A percentile compares a stretch with the other conserved stretches of the same genome.
Evolutionary conservation across 805 yeast genomes (phyloP).

Genomic region (Sugiyamaella chiloensis): DNA sequence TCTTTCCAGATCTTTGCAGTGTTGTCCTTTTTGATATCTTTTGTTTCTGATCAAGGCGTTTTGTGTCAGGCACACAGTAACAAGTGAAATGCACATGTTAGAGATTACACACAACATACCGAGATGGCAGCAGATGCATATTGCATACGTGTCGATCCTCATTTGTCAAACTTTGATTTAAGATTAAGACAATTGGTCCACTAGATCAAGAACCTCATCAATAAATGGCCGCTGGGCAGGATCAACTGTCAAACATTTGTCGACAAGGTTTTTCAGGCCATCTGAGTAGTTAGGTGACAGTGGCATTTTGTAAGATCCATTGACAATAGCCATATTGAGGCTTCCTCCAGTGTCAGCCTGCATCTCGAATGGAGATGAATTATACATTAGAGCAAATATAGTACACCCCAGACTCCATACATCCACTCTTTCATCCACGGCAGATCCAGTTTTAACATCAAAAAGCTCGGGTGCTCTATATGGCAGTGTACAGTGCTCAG

Average conservation of each 20-base stretch:
- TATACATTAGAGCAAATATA: slow-evolving; percentile 71
- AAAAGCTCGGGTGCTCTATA: slow-evolving; percentile 89
- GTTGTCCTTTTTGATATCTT: too few relatives aligned
- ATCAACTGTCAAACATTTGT: slow-evolving; percentile 59
- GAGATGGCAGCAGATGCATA: too few relatives aligned
- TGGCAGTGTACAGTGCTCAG: slow-evolving; percentile 80
- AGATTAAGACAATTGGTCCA: not conserved
- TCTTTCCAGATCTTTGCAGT: too few relatives aligned
- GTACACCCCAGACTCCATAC: slow-evolving; percentile 92
- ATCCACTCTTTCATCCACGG: slow-evolving; percentile 71
- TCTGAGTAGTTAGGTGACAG: slow-evolving; percentile 49
- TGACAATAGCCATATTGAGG: slow-evolving; percentile 67
- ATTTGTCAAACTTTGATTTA: too few relatives aligned
- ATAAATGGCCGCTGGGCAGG: slow-evolving; percentile 61
- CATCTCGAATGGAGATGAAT: slow-evolving; percentile 82
- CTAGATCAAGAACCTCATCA: slow-evolving; percentile 33
- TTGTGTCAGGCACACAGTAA: too few relatives aligned
- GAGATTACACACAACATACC: too few relatives aligned
- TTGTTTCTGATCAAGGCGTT: too few relatives aligned
- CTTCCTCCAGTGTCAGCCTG: slow-evolving; percentile 84
- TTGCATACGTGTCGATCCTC: too few relatives aligned
- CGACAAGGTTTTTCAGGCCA: slow-evolving; percentile 54
- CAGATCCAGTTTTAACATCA: slow-evolving; percentile 66
- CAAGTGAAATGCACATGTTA: too few relatives aligned
- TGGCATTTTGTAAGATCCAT: slow-evolving; percentile 63